These are phyloP conservation scores for Endothia cerciana DNA, from an alignment of 2,329 filamentous ascomycete genomes.

Conservation along the genomic window DNA sequence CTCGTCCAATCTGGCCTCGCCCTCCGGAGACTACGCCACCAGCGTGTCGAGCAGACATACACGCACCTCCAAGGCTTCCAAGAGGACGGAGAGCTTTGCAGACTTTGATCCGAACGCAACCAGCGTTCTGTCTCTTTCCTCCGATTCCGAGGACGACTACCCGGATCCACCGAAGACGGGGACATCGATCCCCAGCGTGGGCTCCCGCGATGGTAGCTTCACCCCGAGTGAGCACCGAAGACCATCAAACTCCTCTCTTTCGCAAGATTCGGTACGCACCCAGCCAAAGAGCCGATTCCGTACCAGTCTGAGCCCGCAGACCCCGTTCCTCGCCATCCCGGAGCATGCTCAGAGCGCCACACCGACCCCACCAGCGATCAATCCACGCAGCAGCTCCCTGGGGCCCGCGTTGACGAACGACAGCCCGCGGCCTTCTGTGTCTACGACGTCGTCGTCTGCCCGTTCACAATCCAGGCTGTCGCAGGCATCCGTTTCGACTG, in stretches of 20 bases:
- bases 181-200: slow-evolving; percentile 38
- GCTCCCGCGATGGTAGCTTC: slow-evolving; percentile 33
- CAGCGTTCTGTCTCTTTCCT: slow-evolving; percentile 61
- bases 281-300: slow-evolving; percentile 34
- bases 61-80: slow-evolving; percentile 57
- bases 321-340: slow-evolving; percentile 50
- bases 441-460: slow-evolving; percentile 43
- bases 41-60: slow-evolving; percentile 62
- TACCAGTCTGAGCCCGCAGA: slow-evolving; percentile 45
- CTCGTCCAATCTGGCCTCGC: slow-evolving; percentile 35
- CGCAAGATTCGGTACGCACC: slow-evolving; percentile 21
- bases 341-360: slow-evolving; percentile 30
- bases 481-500: slow-evolving; percentile 32
- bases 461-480: slow-evolving; percentile 37
- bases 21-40: slow-evolving; percentile 48
- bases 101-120: slow-evolving; percentile 57
- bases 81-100: slow-evolving; percentile 52
- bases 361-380: slow-evolving; percentile 31
- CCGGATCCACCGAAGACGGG: slow-evolving; percentile 40
- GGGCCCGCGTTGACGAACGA: slow-evolving; percentile 29
- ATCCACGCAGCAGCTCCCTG: slow-evolving; percentile 38
- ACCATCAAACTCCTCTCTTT: slow-evolving; percentile 25
- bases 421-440: slow-evolving; percentile 43
- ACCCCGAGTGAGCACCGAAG: slow-evolving; percentile 20
- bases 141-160: slow-evolving; percentile 57